phyloP scores from a whole-genome alignment of 176 grass and related monocot genomes.

The Phoenix roebelenii region DNA sequence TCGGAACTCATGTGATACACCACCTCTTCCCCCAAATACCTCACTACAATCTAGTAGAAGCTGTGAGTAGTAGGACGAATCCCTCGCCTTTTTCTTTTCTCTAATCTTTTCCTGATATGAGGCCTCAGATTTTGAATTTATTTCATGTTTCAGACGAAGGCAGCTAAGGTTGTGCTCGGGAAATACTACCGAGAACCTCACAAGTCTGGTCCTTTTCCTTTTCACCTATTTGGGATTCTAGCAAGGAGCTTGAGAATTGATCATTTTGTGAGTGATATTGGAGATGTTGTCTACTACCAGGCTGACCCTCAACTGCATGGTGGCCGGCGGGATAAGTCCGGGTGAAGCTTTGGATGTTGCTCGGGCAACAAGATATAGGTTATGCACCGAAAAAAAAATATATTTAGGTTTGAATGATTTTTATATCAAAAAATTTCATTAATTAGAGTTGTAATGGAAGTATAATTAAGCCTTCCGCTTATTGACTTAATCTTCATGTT shows the following conservation, averaged over 20 bases:
- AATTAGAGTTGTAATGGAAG: no score
- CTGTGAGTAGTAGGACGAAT: constrained; percentile 31
- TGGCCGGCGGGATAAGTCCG: constrained; percentile 1
- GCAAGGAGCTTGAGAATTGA: constrained; percentile 69
- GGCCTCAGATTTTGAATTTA: neutral
- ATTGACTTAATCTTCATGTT: no score
- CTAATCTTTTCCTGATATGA: neutral
- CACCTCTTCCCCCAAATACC: constrained; percentile 96
- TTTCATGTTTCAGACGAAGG: constrained; percentile 41
- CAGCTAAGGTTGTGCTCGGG: constrained; percentile 58
- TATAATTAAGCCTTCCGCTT: no score
- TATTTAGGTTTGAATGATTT: no score
- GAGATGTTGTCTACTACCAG: constrained; percentile 79
- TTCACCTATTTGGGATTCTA: constrained; percentile 44
- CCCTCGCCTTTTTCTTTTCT: neutral
- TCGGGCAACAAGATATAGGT: no score
- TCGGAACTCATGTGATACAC: constrained; percentile 92
- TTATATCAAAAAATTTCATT: no score
- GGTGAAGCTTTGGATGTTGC: neutral
- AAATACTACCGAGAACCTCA: constrained; percentile 70
- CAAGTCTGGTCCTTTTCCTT: constrained; percentile 59
- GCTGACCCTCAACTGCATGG: constrained; percentile 34
- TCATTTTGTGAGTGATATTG: constrained; percentile 79
- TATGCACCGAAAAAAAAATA: no score
- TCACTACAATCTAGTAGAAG: constrained; percentile 78